A percentile compares a stretch with the other conserved stretches of the same genome.
Evolutionary conservation across 768 basidiomycete species (phyloP).

Genomic region (Agaricus bisporus): DNA sequence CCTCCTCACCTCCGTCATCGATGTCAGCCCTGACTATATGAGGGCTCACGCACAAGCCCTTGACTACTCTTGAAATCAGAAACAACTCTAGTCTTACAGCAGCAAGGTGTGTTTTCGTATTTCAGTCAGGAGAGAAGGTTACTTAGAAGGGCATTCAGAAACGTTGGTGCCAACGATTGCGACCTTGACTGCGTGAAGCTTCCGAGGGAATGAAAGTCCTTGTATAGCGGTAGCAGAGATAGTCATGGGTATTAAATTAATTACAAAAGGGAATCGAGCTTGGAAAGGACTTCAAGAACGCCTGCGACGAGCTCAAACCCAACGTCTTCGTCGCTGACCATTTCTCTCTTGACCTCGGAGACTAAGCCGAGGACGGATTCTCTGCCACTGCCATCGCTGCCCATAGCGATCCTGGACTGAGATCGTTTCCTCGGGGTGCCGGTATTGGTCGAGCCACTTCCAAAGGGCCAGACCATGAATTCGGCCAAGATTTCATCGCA

Average conservation of each 20-base stretch:
- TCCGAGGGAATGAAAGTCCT: too few relatives aligned
- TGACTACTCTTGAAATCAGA: too few relatives aligned
- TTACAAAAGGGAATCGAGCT: constrained; percentile 80
- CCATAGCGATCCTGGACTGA: constrained; percentile 42
- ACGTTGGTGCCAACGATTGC: too few relatives aligned
- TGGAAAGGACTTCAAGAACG: constrained; percentile 87
- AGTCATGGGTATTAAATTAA: constrained; percentile 4
- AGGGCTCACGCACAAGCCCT: too few relatives aligned
- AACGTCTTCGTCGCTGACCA: constrained; percentile 66
- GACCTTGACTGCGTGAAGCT: too few relatives aligned
- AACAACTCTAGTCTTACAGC: too few relatives aligned
- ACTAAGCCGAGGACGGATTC: constrained; percentile 73
- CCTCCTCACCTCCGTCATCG: constrained; percentile 76
- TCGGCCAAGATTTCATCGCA: constrained; percentile 93
- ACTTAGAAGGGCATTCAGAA: too few relatives aligned
- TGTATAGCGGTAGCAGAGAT: too few relatives aligned
- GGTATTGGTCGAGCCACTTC: constrained; percentile 11
- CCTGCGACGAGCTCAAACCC: constrained; percentile 90
- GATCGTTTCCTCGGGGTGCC: constrained; percentile 21
- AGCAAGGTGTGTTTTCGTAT: too few relatives aligned
- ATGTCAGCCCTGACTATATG: too few relatives aligned
- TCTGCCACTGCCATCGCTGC: constrained; percentile 41
- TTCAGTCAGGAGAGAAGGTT: too few relatives aligned
- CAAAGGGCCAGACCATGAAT: constrained; percentile 90
- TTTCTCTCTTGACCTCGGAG: constrained; percentile 67